Base-by-base conservation (phyloP, 2,329 filamentous ascomycete species). In the Plectosphaerella plurivora region DNA sequence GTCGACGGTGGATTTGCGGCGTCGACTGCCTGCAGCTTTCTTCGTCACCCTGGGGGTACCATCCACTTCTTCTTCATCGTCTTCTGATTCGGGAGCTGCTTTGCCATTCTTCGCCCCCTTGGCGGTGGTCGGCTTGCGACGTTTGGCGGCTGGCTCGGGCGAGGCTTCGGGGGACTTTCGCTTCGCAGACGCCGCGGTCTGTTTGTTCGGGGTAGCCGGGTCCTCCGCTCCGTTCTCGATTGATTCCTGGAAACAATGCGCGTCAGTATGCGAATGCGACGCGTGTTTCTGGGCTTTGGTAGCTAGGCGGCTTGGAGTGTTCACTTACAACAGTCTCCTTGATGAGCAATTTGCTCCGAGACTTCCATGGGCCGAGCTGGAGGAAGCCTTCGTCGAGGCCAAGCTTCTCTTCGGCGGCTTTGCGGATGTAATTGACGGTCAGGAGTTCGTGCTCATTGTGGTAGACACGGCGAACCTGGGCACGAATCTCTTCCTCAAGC, bases 261-360 rank as follows among this genome's bases (percentile, higher is more conserved):
- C 83, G 16, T 78, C 74, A 47, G 73, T 16, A 69, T 67, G 49
- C 77, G 77, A 56, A 86, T 83, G 16, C 84, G 60, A 1, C 65
- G 63, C 60, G 84, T 86, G 64, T 81, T 85, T 57, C 72, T 76
- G 4, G 68, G 63, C 63, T 86, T 85, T 83, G 83, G 86, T 15
- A 66, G 0, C 57, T 65, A 2, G 62, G 57, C 14, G 69, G 68
- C 11, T 33, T 33, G 22, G 22, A 3, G 48, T 24, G 22, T 10
- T 7, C 3, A 72, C 78, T 56, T 72, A 85, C 83, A n/a, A 78
- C 74, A 47, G 73, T 69, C 16, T 69, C 67, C 50, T 77, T 77
- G 56, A 86, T 83, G n/a, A 84, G 60, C 1, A 65, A 62, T 60
- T 85, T 86, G 64, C 81, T 85, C 57, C 72, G 76, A 5, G 68